These are phyloP conservation scores for Globisporangium okanoganense DNA, from an alignment of 352 stramenopile genomes.

Conservation along the genomic window DNA sequence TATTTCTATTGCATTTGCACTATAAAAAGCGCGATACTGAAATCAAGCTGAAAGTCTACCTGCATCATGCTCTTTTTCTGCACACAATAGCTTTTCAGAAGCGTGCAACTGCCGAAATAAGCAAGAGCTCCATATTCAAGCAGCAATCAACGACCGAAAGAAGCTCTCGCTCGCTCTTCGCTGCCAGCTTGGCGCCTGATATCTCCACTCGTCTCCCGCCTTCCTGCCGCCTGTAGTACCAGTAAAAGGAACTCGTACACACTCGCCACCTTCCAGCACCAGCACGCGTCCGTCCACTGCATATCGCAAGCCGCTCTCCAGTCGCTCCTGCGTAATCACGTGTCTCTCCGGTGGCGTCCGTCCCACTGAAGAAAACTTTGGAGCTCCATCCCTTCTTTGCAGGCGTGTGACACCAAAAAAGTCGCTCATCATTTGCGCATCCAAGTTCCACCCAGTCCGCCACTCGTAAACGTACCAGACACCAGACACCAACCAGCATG, in stretches of 20 bases:
- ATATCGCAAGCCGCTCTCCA: background rate
- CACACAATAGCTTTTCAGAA: no score
- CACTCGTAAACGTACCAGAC: background rate
- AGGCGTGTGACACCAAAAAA: constrained; percentile 1
- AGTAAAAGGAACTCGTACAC: background rate
- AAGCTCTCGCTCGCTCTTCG: no score
- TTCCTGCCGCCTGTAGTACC: no score
- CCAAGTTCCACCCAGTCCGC: background rate
- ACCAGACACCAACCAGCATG: background rate
- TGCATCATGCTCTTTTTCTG: no score
- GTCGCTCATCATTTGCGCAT: no score
- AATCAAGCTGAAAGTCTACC: no score
- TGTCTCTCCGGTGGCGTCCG: background rate
- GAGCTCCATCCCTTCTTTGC: background rate
- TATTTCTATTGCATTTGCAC: no score
- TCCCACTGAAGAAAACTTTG: background rate
- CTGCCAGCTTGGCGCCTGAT: no score
- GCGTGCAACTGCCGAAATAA: no score
- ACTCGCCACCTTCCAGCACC: background rate
- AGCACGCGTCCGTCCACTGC: background rate
- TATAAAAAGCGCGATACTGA: no score
- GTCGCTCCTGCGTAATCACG: constrained; percentile 7
- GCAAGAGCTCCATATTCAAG: no score
- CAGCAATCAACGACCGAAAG: no score
- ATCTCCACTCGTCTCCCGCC: background rate